Base-by-base conservation (phyloP, 2,329 filamentous ascomycete species). In the Rutstroemia sp. region DNA sequence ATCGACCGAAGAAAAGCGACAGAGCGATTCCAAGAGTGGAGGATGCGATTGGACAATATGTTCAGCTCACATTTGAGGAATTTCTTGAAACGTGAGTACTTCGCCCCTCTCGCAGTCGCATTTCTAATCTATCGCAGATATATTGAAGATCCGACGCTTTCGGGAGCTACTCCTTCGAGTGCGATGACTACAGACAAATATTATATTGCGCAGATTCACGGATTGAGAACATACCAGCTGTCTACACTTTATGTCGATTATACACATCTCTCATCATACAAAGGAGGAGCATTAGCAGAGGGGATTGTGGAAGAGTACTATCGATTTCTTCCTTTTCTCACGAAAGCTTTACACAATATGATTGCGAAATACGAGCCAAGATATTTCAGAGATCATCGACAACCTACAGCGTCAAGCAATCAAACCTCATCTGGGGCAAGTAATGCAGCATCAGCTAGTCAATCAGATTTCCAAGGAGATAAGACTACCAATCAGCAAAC, bases 361-460 rank as follows among this genome's bases (percentile, higher is more conserved):
- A 95, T 99, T 65, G 87, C 89, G 63, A 95, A 95, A 74, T 87
- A 96, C 73, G 92, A 96, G 71, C 89, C 94, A 5, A 81, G 88
- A 69, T 99, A 97, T 75, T 97, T 95, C 75, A 83, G 89, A 65
- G 88, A 95, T 68, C 92, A 97, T 75, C 84, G 90, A 52, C 91
- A 96, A 70, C 86, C 90, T 5, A 87, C 86, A 2, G 83, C 86
- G 48, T 87, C 87, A 16, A 88, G 87, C 59, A 85, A 83, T 54
- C 78, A 85, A 61, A 83, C 88, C 1, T 86, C 85, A 5, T 86
- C 89, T 0, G 85, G 80, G 23, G 76, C 77, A 27, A 86, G 82
- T 66, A 81, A 82, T 57, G 74, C 79, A 38, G 83, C 82, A 54
- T 82, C 81, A 7, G 78, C 76, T 38, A 84, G 77, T 65, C 81